Evolutionary conservation across 2,329 filamentous ascomycete genomes (phyloP), one percentile per base, ranked within the genome.

Genomic region (Annulohypoxylon truncatum): DNA sequence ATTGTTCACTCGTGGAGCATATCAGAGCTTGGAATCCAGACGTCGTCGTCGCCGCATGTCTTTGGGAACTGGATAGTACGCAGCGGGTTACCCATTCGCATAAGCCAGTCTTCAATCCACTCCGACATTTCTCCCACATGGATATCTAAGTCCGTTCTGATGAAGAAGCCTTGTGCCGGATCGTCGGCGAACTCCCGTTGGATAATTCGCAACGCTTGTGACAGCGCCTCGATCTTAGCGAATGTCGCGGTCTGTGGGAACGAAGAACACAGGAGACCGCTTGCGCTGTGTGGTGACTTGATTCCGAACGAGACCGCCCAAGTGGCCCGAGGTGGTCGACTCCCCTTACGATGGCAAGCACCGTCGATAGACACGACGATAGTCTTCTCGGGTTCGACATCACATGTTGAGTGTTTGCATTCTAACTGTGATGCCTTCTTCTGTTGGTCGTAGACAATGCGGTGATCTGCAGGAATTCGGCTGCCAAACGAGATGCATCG

Each of bases 261-360:
- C 1, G 40, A n/a, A 7, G 52, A 7, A 2, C 48, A 22, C 4
- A 67, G 55, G 8, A 29, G 15, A 1, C 56, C 57, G 6, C 44
- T 9, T 4, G 50, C 44, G 52, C 76, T 77, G 56, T 71, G 53
- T 15, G 47, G 51, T 8, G 73, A 76, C 13, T 58, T 29, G 5
- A 68, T 68, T 2, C 74, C 75, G 50, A 74, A 73, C 40, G 68
- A 76, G 15, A 74, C 72, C 18, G 64, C 69, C 72, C 72, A 76
- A 9, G 70, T 31, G 0, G 66, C 73, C 5, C 57, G 65, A 4
- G 74, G 73, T 1, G 47, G 47, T 0, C 56, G 66, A 4, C 44
- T 70, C 2, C 74, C 74, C 44, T 66, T 71, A 38, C 55, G 44
- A 10, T 69, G 72, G 51, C 71, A 74, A n/a, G 69, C 70, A 13